Evolutionary conservation across 306 rosid genomes (phyloP), one percentile per base, ranked within the genome.

Genomic region (Psophocarpus tetragonolobus): DNA sequence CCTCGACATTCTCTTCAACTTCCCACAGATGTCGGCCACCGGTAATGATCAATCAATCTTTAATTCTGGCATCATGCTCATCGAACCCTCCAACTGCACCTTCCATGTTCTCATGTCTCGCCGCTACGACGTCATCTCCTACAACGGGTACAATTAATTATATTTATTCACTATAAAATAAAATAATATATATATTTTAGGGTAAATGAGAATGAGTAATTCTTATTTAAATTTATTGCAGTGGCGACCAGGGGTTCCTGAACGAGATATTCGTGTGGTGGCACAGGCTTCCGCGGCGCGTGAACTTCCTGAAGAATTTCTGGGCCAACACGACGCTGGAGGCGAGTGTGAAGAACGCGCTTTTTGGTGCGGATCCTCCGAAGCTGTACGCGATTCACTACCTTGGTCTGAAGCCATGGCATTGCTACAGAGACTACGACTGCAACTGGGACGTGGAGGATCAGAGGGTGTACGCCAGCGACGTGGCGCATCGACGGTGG

Each of bases 251-350:
- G 60, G 99, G 98, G 2, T 95, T 88, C 32, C 83, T 95, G 11
- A 95, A 95, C 76, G 97, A 95, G 87, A 78, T 95, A n/a, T 92
- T 91, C 69, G 93, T 92, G 65, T 95, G 98, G 98, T 95, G 98
- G 98, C 98, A 95, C 73, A 80, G 98, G n/a, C 75, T 95, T 1
- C 98, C 98, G 0, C 83, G 97, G 76, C 81, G 98, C 4, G 92
- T 88, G 62, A 95, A 95, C 71, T 95, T 35, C 74, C 26, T 95
- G 39, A 95, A 95, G 91, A 92, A 95, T 14, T 95, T 95, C 66
- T 92, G 97, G 97, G 84, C 97, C 0, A 95, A 95, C 66, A 92
- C 97, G 21, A 84, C 95, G 13, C 6, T 77, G 0, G 97, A 95
- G 74, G 64, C 84, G 5, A 79, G 83, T 1, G 75, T 83, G 57